Percentiles rank a stretch among this genome's conserved stretches.
These are phyloP conservation scores for Coniferiporia weirii DNA, from an alignment of 1,284 basidiomycete species.

Conservation along the genomic window DNA sequence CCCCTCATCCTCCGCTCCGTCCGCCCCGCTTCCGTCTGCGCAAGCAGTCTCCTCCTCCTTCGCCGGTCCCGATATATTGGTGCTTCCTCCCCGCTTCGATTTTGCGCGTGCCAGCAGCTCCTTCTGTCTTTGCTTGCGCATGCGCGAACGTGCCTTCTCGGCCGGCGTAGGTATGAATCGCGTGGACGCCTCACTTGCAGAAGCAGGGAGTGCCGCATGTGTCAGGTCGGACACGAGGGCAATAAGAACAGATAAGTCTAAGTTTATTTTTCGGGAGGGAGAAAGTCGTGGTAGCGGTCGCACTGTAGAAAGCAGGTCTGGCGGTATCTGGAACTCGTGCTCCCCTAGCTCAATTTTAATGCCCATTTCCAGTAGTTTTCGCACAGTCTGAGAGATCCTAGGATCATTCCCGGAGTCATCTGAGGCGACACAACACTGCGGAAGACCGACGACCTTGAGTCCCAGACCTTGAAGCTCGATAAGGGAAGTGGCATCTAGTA, in stretches of 20 bases:
- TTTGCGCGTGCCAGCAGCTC: neutral
- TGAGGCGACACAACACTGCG: constrained; percentile 16
- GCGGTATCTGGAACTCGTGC: constrained; percentile 28
- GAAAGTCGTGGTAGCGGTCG: constrained; percentile 23
- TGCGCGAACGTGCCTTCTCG: constrained; percentile 55
- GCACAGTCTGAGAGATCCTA: constrained; percentile 59
- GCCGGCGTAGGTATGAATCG: constrained; percentile 56
- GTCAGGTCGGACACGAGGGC: constrained; percentile 80
- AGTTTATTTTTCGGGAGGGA: constrained; percentile 60
- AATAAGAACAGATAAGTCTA: constrained; percentile 78
- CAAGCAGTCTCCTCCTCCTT: constrained; percentile 1
- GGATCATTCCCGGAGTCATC: constrained; percentile 36
- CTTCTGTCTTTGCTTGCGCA: constrained; percentile 25
- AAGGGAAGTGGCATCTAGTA: constrained; percentile 30
- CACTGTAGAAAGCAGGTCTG: constrained; percentile 18
- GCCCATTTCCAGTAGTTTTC: constrained; percentile 52
- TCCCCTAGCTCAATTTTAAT: constrained; percentile 68
- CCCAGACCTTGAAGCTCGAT: neutral
- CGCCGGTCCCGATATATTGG: neutral
- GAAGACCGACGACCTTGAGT: neutral
- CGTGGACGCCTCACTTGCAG: constrained; percentile 49
- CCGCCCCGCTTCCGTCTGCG: neutral
- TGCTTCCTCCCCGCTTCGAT: constrained; percentile 3
- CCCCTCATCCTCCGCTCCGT: constrained; percentile 22
- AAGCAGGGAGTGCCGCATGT: constrained; percentile 60